Evolutionary conservation across 2,329 filamentous ascomycete species (phyloP), one percentile per base, ranked within the genome.

Genomic region (Aspergillus sp.): DNA sequence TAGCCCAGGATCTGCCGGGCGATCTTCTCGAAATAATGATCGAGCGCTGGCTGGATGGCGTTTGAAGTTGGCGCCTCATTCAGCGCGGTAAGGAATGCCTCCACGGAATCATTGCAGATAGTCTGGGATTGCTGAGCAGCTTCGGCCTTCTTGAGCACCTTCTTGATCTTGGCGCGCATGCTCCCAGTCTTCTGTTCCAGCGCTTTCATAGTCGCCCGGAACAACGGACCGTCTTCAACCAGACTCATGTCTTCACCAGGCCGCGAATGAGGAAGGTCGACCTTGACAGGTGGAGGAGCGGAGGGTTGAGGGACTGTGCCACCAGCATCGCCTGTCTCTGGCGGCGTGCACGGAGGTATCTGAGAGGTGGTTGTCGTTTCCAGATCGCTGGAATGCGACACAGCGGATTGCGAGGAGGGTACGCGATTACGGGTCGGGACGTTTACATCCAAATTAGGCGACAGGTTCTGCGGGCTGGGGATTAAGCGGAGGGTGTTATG

Each of bases 11-110:
- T 95, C 53, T 96, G 86, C 40, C 81, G 79, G 3, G 89, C 88
- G 45, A 94, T 96, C 51, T 88, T 93, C 61, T 96, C 88, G 51
- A 96, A 98, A 57, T 98, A 98, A 58, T 98, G 88, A 41, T 98
- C 91, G 38, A 98, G 72, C 4, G 89, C 91, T 11, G 91, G 93
- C 52, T 93, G 86, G n/a, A 98, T 88, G 1, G 89, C 91, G 53
- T 96, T 96, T 8, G 88, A 93, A 0, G 77, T 78, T 1, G 88
- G 86, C 1, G 86, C 85, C 52, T 96, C 91, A 41, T 81, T 78
- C 19, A 98, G 67, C 4, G 89, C 81, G 10, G 89, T 83, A 55
- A 93, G 80, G 48, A 98, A 93, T 3, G 75, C 77, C 11, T 74
- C 65, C 45, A 93, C 80, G 4, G 88, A 80, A 33, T 93, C 85